Percentiles rank a stretch among this genome's conserved stretches.
Conservation (phyloP, 306 rosid genomes). For the Malus fusca region DNA sequence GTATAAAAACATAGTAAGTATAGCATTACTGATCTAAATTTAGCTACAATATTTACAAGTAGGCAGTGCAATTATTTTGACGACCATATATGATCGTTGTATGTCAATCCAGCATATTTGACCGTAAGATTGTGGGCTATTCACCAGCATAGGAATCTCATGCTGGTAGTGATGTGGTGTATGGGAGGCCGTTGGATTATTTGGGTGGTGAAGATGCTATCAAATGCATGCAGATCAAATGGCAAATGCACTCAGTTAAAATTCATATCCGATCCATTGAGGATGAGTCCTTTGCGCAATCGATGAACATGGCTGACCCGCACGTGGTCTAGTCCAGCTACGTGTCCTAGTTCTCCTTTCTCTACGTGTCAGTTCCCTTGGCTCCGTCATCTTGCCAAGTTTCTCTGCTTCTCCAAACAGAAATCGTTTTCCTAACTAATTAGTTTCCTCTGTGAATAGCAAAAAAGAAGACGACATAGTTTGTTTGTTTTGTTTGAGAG, state of each 20-base stretch:
- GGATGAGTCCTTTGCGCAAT: neutral
- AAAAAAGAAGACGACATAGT: neutral
- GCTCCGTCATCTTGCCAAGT: neutral
- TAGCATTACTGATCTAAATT: no score
- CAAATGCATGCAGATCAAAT: neutral
- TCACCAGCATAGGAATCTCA: no score
- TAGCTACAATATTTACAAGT: no score
- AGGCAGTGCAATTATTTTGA: no score
- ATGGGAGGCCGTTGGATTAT: neutral
- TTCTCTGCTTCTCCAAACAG: neutral
- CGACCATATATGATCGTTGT: no score
- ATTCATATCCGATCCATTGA: neutral
- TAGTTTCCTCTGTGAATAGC: neutral
- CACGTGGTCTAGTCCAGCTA: neutral
- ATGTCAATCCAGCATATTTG: no score
- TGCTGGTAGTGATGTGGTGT: neutral
- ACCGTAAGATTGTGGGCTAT: no score
- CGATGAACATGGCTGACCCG: constrained; percentile 18
- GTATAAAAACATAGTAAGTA: no score
- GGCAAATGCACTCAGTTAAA: neutral
- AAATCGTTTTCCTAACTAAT: neutral
- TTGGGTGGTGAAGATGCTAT: neutral
- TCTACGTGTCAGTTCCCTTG: neutral
- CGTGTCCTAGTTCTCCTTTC: constrained; percentile 13
- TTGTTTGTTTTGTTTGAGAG: neutral